Evolutionary conservation across 495 filamentous ascomycete genomes (phyloP), one percentile per base, ranked within the genome.

Genomic region (Penicillium herquei): DNA sequence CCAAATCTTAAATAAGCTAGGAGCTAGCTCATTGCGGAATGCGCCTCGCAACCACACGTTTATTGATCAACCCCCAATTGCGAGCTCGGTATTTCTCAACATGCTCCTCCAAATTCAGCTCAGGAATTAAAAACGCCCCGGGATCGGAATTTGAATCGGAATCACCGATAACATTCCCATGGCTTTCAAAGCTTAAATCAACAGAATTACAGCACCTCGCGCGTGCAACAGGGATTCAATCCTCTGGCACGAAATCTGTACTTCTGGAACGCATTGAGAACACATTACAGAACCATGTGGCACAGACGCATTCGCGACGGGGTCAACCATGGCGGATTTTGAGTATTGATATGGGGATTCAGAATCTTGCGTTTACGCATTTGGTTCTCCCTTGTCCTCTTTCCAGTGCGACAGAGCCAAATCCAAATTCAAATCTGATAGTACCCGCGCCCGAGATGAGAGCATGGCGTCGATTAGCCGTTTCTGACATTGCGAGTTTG

Each of bases 261-360:
- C 66, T 86, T 0, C 53, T 64, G 13, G 48, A 56, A 12, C 52
- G 69, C 2, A 56, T 75, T 10, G 55, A 65, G n/a, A n/a, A 32
- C 0, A 64, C 62, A 21, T 48, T 77, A 13, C 21, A 10, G 5
- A 51, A 16, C 31, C 9, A 49, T 31, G 43, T 13, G 21, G 4
- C 21, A 4, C 21, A 26, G 21, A 26, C 21, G 21, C 21, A 26
- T 26, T 7, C 12, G 31, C 48, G 18, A 43, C 6, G 21, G 1
- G 21, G 21, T 26, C 21, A 31, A 17, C 47, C 50, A 30, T 61
- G 57, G 55, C 77, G 78, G 31, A 81, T 98, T 46, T 67, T 97
- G 18, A 91, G 90, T 66, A 87, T 94, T 62, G 90, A 96, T 71
- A 85, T 96, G 81, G 90, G 92, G 41, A 86, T 97, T 62, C 82